Evolutionary conservation across 176 grass and related monocot species (phyloP).

Genomic region (Calamus simplicifolius): DNA sequence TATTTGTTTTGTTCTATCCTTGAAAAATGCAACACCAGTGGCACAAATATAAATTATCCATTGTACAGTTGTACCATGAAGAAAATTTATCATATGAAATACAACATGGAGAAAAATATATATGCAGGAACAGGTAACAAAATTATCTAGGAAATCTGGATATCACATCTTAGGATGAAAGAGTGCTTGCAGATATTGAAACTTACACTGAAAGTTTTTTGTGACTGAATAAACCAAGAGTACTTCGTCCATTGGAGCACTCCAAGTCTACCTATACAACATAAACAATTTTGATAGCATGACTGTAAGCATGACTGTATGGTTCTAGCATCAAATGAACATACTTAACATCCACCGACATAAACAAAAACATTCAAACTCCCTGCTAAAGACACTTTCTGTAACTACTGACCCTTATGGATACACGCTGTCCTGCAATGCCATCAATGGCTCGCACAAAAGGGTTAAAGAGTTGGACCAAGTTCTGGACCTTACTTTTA

Average conservation of each 20-base stretch:
- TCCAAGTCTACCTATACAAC: constrained; percentile 23
- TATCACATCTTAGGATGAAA: too few species aligned
- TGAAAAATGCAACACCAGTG: too few species aligned
- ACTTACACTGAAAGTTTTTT: constrained; percentile 26
- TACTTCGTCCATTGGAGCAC: constrained; percentile 11
- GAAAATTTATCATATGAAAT: too few species aligned
- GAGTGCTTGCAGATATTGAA: not conserved
- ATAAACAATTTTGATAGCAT: not conserved
- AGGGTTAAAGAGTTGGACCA: constrained; percentile 59
- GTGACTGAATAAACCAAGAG: constrained; percentile 24
- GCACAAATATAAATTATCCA: too few species aligned
- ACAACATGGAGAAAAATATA: too few species aligned
- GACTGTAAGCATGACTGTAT: not conserved
- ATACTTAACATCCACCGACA: too few species aligned
- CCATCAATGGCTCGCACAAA: constrained; percentile 71
- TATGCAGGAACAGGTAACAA: too few species aligned
- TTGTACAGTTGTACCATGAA: too few species aligned
- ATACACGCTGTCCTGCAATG: constrained; percentile 57
- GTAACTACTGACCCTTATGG: constrained; percentile 68
- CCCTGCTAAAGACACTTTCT: not conserved
- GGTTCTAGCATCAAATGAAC: too few species aligned
- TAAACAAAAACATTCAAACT: too few species aligned
- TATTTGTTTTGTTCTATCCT: too few species aligned
- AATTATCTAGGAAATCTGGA: too few species aligned
- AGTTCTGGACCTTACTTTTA: constrained; percentile 52